Evolutionary conservation across 148 eudicot genomes (phyloP), one percentile per base, ranked within the genome.

Genomic region (Limonium bicolor): DNA sequence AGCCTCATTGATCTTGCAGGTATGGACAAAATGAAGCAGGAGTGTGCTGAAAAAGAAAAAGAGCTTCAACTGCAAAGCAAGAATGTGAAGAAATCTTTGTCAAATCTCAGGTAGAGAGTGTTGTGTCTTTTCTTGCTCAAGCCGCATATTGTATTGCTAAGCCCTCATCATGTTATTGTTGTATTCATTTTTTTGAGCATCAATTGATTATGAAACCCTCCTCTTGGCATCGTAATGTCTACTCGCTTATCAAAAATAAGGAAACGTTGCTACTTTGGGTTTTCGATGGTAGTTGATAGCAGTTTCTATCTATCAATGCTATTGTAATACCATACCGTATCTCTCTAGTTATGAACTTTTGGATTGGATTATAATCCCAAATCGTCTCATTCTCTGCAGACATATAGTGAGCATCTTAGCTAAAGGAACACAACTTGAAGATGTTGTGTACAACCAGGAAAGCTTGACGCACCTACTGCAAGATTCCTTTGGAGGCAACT

Each of bases 401-500:
- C 78, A 69, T 60, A 50, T 86, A 71, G 87, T 86, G 38, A 86
- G 76, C 52, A 52, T 68, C 51, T 61, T 81, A 36, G 81, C 82
- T 32, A 67, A 65, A 49, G 69, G 74, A 68, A 60, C 54, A 34
- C 66, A 58, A 55, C 63, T 73, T 41, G 74, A 66, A 52, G 71
- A 66, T 9, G 26, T 54, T 47, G 65, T 79, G 56, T 78, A 81
- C 22, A 66, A 61, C 51, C 67, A 58, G 62, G 81, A 93, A 24
- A 62, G 68, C 59, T 65, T 86, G 61, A 86, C 93, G 20, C 81
- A 82, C 52, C 44, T 86, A 28, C 67, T 86, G 45, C 79, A 65
- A 48, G 87, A 86, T 61, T 73, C 96, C 54, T 82, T 86, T 36
- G 96, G 93, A 42, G 96, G 93, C 50, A 86, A 86, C 56, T 73